Conservation (phyloP, 2,329 filamentous ascomycete species). For the Grosmannia clavigera region DNA sequence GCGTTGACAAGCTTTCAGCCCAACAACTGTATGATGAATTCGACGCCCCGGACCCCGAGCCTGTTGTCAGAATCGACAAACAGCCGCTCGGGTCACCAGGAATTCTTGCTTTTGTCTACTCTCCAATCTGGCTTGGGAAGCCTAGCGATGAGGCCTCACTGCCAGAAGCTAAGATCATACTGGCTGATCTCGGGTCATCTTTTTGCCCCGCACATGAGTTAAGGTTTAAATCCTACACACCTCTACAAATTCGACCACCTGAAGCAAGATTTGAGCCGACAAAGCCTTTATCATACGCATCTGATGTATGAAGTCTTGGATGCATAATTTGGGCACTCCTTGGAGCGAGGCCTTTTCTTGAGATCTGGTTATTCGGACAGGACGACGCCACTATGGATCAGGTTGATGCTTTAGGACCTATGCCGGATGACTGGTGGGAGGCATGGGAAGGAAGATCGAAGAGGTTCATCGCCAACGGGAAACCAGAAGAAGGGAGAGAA, state of each 20-base stretch:
- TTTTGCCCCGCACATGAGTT: not conserved
- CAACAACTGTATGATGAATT: not conserved
- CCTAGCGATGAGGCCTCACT: not conserved
- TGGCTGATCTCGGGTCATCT: not conserved
- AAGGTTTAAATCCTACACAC: not conserved
- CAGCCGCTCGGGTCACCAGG: not conserved
- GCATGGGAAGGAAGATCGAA: too few species aligned
- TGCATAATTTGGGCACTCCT: too few species aligned
- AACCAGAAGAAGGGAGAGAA: too few species aligned
- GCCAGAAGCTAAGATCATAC: not conserved
- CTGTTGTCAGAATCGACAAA: not conserved
- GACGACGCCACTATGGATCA: too few species aligned
- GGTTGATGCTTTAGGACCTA: too few species aligned
- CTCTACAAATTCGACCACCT: not conserved
- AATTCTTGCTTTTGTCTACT: not conserved
- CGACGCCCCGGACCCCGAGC: not conserved
- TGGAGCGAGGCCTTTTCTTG: too few species aligned
- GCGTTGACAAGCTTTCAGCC: not conserved
- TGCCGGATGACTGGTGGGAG: too few species aligned
- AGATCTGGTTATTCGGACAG: too few species aligned
- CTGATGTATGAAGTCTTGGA: not conserved
- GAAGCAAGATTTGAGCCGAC: not conserved
- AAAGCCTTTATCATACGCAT: not conserved
- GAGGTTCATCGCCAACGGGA: too few species aligned
- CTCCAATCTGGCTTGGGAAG: not conserved